Evolutionary conservation across 768 basidiomycete species (phyloP), one percentile per base, ranked within the genome.

Genomic region (Termitomyces sp.): DNA sequence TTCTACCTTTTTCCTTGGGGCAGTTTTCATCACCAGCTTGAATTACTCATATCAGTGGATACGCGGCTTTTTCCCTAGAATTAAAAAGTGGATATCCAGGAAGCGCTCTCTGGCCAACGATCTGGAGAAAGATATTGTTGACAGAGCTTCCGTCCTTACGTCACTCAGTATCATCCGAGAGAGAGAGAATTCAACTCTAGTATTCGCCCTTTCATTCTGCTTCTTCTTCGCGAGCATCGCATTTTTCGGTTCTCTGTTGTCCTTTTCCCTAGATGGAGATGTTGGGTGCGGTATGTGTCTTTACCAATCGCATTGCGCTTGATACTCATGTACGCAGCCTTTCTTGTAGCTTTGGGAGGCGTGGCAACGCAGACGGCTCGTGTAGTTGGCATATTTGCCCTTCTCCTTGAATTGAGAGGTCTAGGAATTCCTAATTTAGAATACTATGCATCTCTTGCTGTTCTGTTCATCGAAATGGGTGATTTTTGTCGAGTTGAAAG

Each of bases 321-420:
- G 30, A 49, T 13, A 54, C 6, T 34, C 22, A 37, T 30, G 36
- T 18, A 20, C 30, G 7, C 9, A 64, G 63, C 63, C 16, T 64
- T 64, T 49, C 50, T 64, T 37, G 58, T 64, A 1, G 60, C 63
- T 1, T 64, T 60, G 58, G 63, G 63, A 34, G 63, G 63, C 34
- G 59, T 64, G 60, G 58, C 63, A 36, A 44, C 63, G 16, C 60
- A 64, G 42, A 61, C 63, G 34, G 63, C 63, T n/a, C 37, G 30
- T 7, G 36, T 61, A 3, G 41, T 64, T 27, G 63, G 60, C 15
- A 44, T 61, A 24, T 36, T 59, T 18, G 46, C 58, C 16, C 60
- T 64, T 30, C 22, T 64, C 9, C 45, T 64, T 0, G 63, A 64
- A n/a, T 33, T 64, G 58, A 61, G 18, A 47, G 36, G 34, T 27